Percentiles rank a stretch among this genome's conserved stretches.
phyloP scores from a whole-genome alignment of 352 stramenopile genomes.

The Pythium periplocum region DNA sequence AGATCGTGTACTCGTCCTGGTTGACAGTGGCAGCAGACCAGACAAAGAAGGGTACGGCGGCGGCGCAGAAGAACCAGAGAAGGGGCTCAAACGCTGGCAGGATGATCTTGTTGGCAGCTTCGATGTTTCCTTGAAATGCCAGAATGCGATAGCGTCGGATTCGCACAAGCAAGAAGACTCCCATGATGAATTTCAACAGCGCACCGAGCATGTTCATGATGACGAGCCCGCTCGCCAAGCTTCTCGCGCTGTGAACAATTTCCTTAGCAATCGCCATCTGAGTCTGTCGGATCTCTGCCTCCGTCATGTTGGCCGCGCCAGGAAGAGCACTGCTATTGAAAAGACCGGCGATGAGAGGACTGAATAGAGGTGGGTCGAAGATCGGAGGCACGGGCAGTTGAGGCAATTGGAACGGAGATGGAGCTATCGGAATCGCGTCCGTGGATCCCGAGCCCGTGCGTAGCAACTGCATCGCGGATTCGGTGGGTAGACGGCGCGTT shows the following conservation, averaged over 20 bases:
- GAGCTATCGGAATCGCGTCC: too few relatives aligned
- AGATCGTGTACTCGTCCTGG: constrained; percentile 22
- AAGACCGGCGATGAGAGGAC: constrained; percentile 16
- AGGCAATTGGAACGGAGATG: background rate
- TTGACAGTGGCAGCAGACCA: constrained; percentile 22
- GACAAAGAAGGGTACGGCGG: constrained; percentile 24
- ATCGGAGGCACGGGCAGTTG: constrained; percentile 17
- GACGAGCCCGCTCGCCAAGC: too few relatives aligned
- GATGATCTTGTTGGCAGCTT: constrained; percentile 37
- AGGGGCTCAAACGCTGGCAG: constrained; percentile 51
- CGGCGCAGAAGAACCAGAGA: constrained; percentile 33
- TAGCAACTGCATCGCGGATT: too few relatives aligned
- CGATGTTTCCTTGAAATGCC: constrained; percentile 30
- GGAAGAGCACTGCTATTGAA: background rate
- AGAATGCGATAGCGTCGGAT: constrained; percentile 40
- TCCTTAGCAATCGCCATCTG: too few relatives aligned
- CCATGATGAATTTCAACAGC: too few relatives aligned
- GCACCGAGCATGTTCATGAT: too few relatives aligned
- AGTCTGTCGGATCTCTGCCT: too few relatives aligned
- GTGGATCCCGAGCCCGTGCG: too few relatives aligned
- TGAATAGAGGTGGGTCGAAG: constrained; percentile 16
- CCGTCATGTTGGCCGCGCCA: too few relatives aligned
- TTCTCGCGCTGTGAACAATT: too few relatives aligned
- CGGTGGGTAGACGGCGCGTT: too few relatives aligned
- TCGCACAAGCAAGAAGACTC: constrained; percentile 29